A percentile compares a stretch with the other conserved stretches of the same genome.
phyloP scores from a whole-genome alignment of 1,284 basidiomycete species.

The Puccinia triticina region DNA sequence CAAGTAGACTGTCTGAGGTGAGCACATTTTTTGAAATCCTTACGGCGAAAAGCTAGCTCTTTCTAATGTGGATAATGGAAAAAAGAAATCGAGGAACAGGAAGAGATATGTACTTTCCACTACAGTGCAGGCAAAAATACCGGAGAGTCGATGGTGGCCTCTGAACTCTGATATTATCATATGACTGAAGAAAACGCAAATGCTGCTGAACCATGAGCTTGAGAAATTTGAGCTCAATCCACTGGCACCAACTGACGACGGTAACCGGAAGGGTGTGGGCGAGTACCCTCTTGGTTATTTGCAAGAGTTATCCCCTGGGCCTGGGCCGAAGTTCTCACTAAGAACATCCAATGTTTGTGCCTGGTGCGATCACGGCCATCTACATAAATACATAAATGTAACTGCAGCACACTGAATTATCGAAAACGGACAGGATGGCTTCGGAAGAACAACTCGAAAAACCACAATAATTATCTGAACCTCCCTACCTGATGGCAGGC shows the following conservation, averaged over 20 bases:
- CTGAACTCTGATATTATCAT: background rate
- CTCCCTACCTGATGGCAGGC: too few species aligned
- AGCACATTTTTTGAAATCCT: slow-evolving; percentile 1
- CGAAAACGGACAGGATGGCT: too few species aligned
- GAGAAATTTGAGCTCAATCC: background rate
- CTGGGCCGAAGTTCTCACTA: background rate
- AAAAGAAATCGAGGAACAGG: too few species aligned
- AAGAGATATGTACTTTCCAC: too few species aligned
- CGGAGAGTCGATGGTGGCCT: background rate
- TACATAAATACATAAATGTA: too few species aligned
- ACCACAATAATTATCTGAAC: too few species aligned
- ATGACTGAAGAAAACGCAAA: background rate
- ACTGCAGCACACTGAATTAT: too few species aligned
- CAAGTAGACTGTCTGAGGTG: background rate
- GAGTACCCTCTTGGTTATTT: slow-evolving; percentile 17
- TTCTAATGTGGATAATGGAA: slow-evolving; percentile 5
- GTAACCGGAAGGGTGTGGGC: slow-evolving; percentile 13
- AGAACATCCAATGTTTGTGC: too few species aligned
- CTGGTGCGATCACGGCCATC: too few species aligned
- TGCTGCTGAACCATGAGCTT: background rate
- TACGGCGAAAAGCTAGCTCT: background rate
- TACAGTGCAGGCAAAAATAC: too few species aligned
- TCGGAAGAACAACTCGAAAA: too few species aligned
- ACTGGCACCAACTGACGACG: background rate
- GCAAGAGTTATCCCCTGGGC: background rate